These are phyloP conservation scores for Pythium utonaiense DNA, from an alignment of 352 stramenopile genomes.

Conservation along the genomic window DNA sequence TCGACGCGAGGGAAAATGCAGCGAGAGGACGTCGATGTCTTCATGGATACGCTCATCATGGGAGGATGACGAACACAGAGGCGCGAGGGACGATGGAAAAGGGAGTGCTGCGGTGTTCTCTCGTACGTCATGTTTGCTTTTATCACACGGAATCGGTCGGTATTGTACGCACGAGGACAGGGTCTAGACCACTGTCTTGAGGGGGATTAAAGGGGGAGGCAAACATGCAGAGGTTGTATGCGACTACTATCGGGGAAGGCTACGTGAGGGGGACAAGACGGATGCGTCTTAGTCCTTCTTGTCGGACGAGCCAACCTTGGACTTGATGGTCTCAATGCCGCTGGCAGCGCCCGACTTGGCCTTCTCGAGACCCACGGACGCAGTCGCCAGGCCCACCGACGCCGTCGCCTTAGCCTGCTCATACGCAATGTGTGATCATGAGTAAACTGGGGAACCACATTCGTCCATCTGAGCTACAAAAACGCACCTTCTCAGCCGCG, in stretches of 20 bases:
- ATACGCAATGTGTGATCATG: conserved; percentile 7
- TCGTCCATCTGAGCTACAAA: neutral
- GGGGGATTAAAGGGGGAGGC: neutral
- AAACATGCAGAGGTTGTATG: conserved; percentile 9
- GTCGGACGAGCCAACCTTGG: conserved; percentile 47
- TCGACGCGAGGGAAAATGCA: neutral
- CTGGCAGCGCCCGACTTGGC: conserved; percentile 71
- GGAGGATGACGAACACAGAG: neutral
- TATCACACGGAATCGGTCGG: conserved; percentile 4
- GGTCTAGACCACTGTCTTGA: neutral
- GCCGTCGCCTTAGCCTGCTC: conserved; percentile 54
- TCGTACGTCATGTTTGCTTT: conserved; percentile 7
- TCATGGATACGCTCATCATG: neutral
- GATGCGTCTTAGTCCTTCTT: conserved; percentile 50
- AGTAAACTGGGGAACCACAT: neutral
- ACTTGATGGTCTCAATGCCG: conserved; percentile 74
- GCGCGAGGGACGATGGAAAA: too few species aligned
- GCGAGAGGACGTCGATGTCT: neutral
- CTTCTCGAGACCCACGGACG: conserved; percentile 66
- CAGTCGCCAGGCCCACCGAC: conserved; percentile 44
- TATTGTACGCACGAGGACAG: conserved; percentile 4
- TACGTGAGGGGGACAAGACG: conserved; percentile 11
- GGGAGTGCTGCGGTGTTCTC: neutral
- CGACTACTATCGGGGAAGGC: conserved; percentile 5
- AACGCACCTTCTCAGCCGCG: conserved; percentile 59